A percentile compares a stretch with the other conserved stretches of the same genome.
phyloP scores from a whole-genome alignment of 2,329 filamentous ascomycete genomes.

The Bimuria novae-zelandiae region DNA sequence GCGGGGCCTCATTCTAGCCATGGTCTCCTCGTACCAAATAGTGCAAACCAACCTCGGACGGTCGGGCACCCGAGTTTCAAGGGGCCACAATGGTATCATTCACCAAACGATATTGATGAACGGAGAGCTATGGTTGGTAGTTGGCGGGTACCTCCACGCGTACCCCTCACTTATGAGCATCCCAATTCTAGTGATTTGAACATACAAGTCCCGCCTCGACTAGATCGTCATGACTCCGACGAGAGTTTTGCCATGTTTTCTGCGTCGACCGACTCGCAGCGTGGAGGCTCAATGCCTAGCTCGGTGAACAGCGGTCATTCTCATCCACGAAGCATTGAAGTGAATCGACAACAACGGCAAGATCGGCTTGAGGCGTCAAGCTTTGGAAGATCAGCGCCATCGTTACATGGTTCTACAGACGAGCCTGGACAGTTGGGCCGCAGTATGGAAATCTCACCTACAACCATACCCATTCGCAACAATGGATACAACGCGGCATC shows the following conservation, averaged over 20 bases:
- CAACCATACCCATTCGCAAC: constrained; percentile 28
- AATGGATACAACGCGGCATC: background rate
- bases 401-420: constrained; percentile 5
- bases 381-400: constrained; percentile 32
- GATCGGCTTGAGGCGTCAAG: constrained; percentile 32
- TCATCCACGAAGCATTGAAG: constrained; percentile 28
- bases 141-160: constrained; percentile 56
- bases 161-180: constrained; percentile 55
- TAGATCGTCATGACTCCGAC: constrained; percentile 60
- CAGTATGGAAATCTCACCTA: constrained; percentile 34
- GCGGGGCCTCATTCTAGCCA: constrained; percentile 24
- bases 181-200: constrained; percentile 45
- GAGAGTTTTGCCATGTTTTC: constrained; percentile 69
- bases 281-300: constrained; percentile 56
- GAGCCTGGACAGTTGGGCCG: constrained; percentile 20
- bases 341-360: constrained; percentile 36
- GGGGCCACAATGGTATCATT: constrained; percentile 40
- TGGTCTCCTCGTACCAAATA: constrained; percentile 9
- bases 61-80: constrained; percentile 27
- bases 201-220: constrained; percentile 37
- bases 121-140: constrained; percentile 47
- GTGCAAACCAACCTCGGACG: constrained; percentile 15
- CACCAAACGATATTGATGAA: constrained; percentile 43
- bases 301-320: constrained; percentile 52
- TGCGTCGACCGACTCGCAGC: constrained; percentile 63